Evolutionary conservation across 2,329 filamentous ascomycete genomes (phyloP).

Genomic region (Metarhizium rileyi): DNA sequence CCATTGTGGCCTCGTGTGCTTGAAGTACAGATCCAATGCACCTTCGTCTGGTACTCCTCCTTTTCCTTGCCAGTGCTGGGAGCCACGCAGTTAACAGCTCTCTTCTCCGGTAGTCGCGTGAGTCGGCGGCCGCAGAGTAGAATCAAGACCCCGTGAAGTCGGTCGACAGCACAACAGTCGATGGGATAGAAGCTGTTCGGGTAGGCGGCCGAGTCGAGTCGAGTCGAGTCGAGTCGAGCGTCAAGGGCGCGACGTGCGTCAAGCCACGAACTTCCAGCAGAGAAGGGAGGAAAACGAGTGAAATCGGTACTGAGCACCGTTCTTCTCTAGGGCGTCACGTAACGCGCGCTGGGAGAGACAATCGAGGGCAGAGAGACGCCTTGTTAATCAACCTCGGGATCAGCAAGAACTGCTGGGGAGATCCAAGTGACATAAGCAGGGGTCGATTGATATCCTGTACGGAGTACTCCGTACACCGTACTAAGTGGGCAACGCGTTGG

Average conservation of each 20-base stretch:
- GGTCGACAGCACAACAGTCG: no score
- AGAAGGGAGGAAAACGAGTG: slow-evolving; percentile 33
- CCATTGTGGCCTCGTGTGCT: slow-evolving; percentile 7
- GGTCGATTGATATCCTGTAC: no score
- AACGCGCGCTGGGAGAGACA: background rate
- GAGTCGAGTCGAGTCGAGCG: no score
- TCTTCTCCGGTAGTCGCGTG: background rate
- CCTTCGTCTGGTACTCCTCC: background rate
- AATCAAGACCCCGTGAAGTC: no score
- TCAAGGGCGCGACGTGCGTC: no score
- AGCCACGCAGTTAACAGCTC: no score
- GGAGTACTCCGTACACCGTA: no score
- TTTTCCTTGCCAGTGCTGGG: background rate
- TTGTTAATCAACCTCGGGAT: background rate
- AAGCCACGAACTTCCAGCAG: background rate
- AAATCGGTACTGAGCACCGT: slow-evolving; percentile 44
- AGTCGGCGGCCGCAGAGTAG: background rate
- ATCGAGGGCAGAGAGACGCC: background rate
- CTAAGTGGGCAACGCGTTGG: no score
- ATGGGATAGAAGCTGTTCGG: no score
- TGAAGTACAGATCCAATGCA: background rate
- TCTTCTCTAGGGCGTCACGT: background rate
- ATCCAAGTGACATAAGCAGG: background rate
- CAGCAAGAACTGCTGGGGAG: background rate
- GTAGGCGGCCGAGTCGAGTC: no score